These are phyloP conservation scores for Pseudogymnoascus sp. DNA, from an alignment of 2,329 filamentous ascomycete genomes.

Conservation along the genomic window DNA sequence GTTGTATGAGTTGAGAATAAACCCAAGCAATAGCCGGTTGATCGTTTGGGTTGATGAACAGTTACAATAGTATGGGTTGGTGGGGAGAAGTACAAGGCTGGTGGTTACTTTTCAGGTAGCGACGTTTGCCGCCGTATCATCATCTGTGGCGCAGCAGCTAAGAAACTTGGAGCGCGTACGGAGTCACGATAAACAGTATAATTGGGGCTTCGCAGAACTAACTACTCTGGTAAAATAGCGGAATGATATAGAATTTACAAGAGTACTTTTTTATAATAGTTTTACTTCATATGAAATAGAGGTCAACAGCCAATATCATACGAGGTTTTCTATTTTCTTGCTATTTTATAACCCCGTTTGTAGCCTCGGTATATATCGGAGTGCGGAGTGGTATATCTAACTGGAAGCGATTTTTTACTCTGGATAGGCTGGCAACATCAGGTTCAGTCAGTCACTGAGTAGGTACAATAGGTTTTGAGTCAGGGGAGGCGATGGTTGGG, in stretches of 20 bases:
- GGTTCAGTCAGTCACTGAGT: neutral
- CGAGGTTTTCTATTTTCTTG: neutral
- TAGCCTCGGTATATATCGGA: neutral
- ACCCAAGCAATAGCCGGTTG: neutral
- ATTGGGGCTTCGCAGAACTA: neutral
- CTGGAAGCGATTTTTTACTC: neutral
- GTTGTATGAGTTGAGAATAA: neutral
- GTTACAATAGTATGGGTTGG: neutral
- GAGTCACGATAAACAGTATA: neutral
- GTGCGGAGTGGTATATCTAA: neutral
- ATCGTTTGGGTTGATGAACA: neutral
- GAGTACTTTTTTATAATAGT: neutral
- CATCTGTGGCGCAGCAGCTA: slow-evolving; percentile 3
- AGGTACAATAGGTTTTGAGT: neutral
- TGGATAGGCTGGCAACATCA: neutral
- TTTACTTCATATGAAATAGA: neutral
- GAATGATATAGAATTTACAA: neutral
- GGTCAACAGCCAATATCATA: neutral
- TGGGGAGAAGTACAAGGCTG: slow-evolving; percentile 6
- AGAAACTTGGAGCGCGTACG: neutral
- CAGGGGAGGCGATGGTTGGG: neutral
- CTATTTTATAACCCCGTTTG: neutral
- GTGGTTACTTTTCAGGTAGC: slow-evolving; percentile 1
- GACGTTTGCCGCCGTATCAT: slow-evolving; percentile 3
- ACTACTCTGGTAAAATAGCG: neutral